Conservation (phyloP, 2,329 filamentous ascomycete genomes). For the Fusarium duplospermum region DNA sequence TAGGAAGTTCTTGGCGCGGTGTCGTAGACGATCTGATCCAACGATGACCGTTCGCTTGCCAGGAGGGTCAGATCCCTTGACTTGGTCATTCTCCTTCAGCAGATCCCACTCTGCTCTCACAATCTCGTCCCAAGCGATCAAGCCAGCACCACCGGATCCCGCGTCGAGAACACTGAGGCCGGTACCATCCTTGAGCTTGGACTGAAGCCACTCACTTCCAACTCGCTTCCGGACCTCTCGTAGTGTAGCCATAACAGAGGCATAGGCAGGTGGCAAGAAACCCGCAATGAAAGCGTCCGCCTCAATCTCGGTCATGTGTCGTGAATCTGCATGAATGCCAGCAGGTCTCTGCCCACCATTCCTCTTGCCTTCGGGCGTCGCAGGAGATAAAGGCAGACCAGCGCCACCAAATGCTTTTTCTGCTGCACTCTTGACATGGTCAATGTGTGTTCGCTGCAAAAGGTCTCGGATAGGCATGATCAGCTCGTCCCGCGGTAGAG, state of each 20-base stretch:
- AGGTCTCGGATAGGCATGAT: conserved; percentile 76
- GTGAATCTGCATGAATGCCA: conserved; percentile 71
- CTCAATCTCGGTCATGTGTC: conserved; percentile 79
- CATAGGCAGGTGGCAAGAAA: conserved; percentile 77
- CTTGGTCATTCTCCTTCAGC: conserved; percentile 65
- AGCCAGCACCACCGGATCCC: conserved; percentile 77
- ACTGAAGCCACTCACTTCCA: conserved; percentile 76
- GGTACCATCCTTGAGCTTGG: conserved; percentile 68
- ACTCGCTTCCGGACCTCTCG: conserved; percentile 80
- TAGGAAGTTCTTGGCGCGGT: conserved; percentile 80
- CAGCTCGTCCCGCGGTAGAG: conserved; percentile 77
- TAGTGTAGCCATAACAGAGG: conserved; percentile 73
- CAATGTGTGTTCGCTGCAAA: conserved; percentile 74
- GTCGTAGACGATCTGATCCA: conserved; percentile 78
- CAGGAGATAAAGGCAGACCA: conserved; percentile 80
- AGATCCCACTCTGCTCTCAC: conserved; percentile 84
- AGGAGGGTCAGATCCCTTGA: conserved; percentile 58
- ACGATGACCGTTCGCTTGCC: conserved; percentile 86
- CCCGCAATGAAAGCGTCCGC: conserved; percentile 78
- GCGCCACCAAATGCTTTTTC: conserved; percentile 80
- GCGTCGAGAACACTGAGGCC: conserved; percentile 76
- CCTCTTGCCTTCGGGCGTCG: conserved; percentile 70
- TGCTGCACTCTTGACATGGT: conserved; percentile 80
- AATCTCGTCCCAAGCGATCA: conserved; percentile 82
- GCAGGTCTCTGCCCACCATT: conserved; percentile 73